A percentile compares a stretch with the other conserved stretches of the same genome.
phyloP scores from a whole-genome alignment of 1,284 basidiomycete species.

The Cutaneotrichosporon sp. region DNA sequence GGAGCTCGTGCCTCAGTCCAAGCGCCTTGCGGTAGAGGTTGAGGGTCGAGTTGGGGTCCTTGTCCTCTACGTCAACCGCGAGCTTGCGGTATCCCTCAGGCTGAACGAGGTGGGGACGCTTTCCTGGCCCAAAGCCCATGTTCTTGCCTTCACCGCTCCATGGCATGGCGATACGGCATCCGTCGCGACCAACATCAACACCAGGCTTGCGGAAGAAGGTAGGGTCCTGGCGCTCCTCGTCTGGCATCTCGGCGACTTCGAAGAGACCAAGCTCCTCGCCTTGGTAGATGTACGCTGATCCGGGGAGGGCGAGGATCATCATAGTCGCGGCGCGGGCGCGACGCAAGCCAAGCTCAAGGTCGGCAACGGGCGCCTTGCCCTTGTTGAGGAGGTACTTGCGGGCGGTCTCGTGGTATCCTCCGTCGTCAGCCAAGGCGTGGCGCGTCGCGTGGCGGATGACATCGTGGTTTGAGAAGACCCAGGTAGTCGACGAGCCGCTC shows the following conservation, averaged over 20 bases:
- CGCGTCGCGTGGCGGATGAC: constrained; percentile 46
- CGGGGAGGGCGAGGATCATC: constrained; percentile 45
- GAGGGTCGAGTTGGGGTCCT: constrained; percentile 35
- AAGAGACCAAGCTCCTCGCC: constrained; percentile 48
- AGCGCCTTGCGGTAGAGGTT: constrained; percentile 41
- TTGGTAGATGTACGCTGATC: constrained; percentile 48
- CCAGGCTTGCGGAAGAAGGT: constrained; percentile 42
- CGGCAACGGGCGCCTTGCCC: constrained; percentile 24
- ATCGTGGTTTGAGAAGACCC: constrained; percentile 48
- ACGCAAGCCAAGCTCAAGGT: constrained; percentile 33
- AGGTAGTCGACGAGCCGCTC: constrained; percentile 38
- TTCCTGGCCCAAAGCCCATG: constrained; percentile 37
- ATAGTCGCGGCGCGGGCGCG: constrained; percentile 39
- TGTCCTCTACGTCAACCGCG: constrained; percentile 37
- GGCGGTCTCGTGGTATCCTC: constrained; percentile 22
- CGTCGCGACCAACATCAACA: constrained; percentile 42
- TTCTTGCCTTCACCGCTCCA: constrained; percentile 23
- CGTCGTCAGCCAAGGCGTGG: constrained; percentile 33
- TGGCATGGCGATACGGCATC: constrained; percentile 43
- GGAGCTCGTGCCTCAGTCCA: constrained; percentile 32
- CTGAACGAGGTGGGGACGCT: constrained; percentile 36
- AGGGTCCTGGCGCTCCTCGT: constrained; percentile 42
- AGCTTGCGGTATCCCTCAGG: constrained; percentile 35
- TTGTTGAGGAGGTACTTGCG: constrained; percentile 29
- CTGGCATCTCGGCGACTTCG: constrained; percentile 41